Evolutionary conservation across 208 protist species (phyloP).

Genomic region (Acanthamoeba quina): DNA sequence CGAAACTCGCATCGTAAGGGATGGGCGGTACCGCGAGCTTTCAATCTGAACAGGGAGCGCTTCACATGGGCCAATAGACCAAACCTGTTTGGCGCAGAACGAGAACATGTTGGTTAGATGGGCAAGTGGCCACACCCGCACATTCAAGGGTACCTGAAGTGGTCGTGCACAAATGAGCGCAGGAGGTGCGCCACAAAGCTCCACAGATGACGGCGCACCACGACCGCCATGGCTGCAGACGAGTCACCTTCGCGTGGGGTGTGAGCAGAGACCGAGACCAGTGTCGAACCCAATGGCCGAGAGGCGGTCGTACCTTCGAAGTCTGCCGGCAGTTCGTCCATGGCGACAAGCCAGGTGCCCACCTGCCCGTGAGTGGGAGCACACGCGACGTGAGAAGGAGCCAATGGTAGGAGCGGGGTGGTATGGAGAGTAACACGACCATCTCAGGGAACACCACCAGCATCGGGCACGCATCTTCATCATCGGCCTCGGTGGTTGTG

Average conservation of each 20-base stretch:
- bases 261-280: too few species aligned
- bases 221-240: not conserved
- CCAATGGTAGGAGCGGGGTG: not conserved
- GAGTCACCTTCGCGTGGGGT: not conserved
- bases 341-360: not conserved
- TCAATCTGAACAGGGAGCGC: not conserved
- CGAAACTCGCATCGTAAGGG: not conserved
- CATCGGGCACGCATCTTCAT: not conserved
- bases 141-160: not conserved
- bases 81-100: not conserved
- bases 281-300: too few species aligned
- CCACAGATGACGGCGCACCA: not conserved
- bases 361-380: not conserved
- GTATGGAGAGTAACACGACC: not conserved
- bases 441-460: slow-evolving; percentile 2
- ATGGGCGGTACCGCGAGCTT: not conserved
- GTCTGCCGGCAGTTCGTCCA: not conserved
- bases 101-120: not conserved
- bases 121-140: not conserved
- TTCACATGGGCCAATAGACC: not conserved
- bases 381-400: too few species aligned
- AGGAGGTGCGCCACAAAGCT: not conserved
- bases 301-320: not conserved
- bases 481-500: too few species aligned
- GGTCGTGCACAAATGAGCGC: not conserved